Conservation (phyloP, 2,329 filamentous ascomycete species). For the Fusarium pilosicola region DNA sequence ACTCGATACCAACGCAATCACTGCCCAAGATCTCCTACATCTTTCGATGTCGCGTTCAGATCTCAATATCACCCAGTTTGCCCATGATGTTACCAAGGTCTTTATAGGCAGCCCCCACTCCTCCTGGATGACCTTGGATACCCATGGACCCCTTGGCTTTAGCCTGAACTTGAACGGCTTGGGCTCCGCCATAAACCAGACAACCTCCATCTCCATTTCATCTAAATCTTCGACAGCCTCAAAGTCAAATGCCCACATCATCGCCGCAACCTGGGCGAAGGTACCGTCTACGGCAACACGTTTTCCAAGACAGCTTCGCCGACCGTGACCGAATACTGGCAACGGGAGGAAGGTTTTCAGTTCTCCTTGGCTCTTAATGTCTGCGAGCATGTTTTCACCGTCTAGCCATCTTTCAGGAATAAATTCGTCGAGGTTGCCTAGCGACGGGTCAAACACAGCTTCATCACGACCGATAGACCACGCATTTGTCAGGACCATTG, state of each 20-base stretch:
- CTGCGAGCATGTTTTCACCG: neutral
- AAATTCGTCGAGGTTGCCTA: neutral
- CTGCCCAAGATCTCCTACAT: fast-evolving
- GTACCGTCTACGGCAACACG: neutral
- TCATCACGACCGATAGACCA: neutral
- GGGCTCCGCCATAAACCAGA: neutral
- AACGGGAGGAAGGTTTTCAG: neutral
- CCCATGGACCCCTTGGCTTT: neutral
- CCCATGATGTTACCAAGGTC: neutral
- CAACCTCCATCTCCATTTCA: neutral
- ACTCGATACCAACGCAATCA: neutral
- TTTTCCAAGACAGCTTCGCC: neutral
- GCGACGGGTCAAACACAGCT: neutral
- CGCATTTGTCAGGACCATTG: neutral
- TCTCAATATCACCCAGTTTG: neutral
- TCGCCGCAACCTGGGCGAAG: neutral
- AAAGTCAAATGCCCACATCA: neutral
- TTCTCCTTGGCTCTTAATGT: neutral
- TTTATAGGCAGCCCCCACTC: neutral
- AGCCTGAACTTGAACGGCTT: neutral
- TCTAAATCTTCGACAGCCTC: neutral
- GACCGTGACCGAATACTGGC: neutral
- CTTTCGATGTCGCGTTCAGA: fast-evolving
- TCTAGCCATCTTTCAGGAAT: neutral
- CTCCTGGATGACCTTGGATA: neutral